phyloP scores from a whole-genome alignment of 805 yeast genomes.

The Vanderwaltozyma yarrowii region DNA sequence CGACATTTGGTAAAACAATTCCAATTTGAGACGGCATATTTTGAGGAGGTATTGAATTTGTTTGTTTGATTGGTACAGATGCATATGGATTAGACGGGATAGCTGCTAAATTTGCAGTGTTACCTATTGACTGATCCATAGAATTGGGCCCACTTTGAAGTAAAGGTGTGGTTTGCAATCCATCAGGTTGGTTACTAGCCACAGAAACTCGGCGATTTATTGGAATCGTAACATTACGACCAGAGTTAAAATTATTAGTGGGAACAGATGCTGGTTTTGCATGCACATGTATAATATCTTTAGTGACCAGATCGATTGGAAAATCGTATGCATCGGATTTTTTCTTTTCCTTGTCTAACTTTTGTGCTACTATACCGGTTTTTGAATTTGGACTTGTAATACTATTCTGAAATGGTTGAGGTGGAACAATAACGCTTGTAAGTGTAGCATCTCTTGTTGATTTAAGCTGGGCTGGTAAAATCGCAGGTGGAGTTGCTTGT shows the following conservation, averaged over 20 bases:
- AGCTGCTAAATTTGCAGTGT: neutral
- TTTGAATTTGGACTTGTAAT: conserved; percentile 5
- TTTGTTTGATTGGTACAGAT: too few relatives aligned
- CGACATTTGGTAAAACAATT: neutral
- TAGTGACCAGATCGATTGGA: conserved; percentile 45
- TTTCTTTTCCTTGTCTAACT: conserved; percentile 39
- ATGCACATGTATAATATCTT: conserved; percentile 26
- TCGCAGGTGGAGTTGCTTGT: too few relatives aligned
- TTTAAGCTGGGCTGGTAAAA: too few relatives aligned
- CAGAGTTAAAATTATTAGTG: neutral
- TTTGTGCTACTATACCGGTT: conserved; percentile 14
- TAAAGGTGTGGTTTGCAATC: neutral
- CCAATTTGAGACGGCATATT: neutral
- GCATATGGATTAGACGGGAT: conserved; percentile 1
- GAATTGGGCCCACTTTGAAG: too few relatives aligned
- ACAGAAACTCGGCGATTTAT: neutral
- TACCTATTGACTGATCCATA: too few relatives aligned
- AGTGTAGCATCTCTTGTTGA: neutral
- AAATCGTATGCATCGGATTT: conserved; percentile 74
- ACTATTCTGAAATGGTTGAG: conserved; percentile 6
- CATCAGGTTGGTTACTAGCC: neutral
- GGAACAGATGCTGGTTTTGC: conserved; percentile 30
- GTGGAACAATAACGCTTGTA: conserved; percentile 10
- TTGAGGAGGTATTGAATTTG: neutral
- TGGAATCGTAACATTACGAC: neutral